phyloP scores from a whole-genome alignment of 352 stramenopile genomes.

The Globisporangium sylvaticum region DNA sequence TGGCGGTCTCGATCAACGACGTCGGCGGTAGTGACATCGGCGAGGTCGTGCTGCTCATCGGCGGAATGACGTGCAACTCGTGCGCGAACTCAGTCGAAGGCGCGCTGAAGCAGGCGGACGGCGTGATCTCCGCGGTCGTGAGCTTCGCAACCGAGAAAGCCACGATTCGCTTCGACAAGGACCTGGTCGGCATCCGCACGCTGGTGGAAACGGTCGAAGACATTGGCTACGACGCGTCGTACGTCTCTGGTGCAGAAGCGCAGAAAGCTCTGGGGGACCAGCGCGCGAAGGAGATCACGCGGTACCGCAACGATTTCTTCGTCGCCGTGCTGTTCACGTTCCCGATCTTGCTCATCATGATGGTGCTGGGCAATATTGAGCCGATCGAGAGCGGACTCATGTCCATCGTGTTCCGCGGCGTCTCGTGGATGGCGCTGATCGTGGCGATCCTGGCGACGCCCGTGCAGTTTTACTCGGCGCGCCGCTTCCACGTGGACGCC shows the following conservation, averaged over 20 bases:
- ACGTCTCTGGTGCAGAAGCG: constrained; percentile 55
- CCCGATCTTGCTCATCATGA: constrained; percentile 92
- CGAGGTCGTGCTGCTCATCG: constrained; percentile 63
- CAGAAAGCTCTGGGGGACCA: constrained; percentile 83
- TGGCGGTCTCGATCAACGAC: constrained; percentile 32
- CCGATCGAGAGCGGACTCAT: constrained; percentile 46
- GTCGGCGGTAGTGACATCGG: constrained; percentile 39
- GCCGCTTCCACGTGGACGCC: constrained; percentile 93
- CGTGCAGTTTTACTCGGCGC: constrained; percentile 94
- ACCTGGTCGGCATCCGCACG: constrained; percentile 69
- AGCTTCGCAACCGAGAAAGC: constrained; percentile 88
- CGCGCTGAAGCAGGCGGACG: constrained; percentile 68
- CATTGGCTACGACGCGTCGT: constrained; percentile 88
- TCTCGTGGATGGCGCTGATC: constrained; percentile 79
- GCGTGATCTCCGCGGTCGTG: constrained; percentile 75
- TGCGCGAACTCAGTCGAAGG: constrained; percentile 90
- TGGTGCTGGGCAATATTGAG: constrained; percentile 80
- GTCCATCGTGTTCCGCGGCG: constrained; percentile 45
- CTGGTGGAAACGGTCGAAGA: constrained; percentile 87
- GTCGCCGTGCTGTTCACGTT: constrained; percentile 90
- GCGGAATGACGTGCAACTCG: constrained; percentile 91
- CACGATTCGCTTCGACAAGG: constrained; percentile 70
- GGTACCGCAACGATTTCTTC: constrained; percentile 85
- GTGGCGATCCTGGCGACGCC: constrained; percentile 87
- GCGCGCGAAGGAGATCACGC: constrained; percentile 68